Conservation (phyloP, 805 yeast genomes). For the Candida oleophila region DNA sequence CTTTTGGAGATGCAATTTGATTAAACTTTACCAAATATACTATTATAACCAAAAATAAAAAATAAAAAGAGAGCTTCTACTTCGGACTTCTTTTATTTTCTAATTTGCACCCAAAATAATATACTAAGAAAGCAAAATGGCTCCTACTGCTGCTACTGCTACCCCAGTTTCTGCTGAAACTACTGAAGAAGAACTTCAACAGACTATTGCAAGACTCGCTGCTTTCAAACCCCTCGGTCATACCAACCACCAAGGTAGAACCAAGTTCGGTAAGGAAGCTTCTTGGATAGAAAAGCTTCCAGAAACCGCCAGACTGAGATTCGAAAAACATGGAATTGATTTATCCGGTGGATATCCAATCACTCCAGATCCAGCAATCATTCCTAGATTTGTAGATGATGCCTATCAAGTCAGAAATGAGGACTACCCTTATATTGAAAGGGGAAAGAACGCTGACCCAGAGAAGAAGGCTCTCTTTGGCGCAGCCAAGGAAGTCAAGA, state of each 20-base stretch:
- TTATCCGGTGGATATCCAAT: slow-evolving; percentile 26
- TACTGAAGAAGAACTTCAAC: slow-evolving; percentile 13
- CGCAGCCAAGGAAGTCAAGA: slow-evolving; percentile 27
- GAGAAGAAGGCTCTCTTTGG: slow-evolving; percentile 29
- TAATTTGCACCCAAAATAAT: neutral
- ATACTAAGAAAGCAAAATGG: neutral
- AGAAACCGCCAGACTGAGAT: slow-evolving; percentile 19
- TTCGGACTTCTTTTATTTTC: too few species aligned
- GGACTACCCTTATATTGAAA: slow-evolving; percentile 23
- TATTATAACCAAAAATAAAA: too few species aligned
- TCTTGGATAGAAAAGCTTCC: slow-evolving; percentile 21
- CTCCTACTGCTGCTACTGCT: slow-evolving; percentile 3
- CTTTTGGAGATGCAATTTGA: too few species aligned
- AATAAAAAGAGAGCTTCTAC: too few species aligned
- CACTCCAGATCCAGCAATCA: slow-evolving; percentile 18
- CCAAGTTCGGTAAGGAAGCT: slow-evolving; percentile 8
- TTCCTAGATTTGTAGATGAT: slow-evolving; percentile 30
- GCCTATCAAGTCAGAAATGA: slow-evolving; percentile 22
- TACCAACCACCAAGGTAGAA: neutral
- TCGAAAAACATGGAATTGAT: slow-evolving; percentile 24
- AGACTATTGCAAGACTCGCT: slow-evolving; percentile 15
- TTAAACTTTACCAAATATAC: too few species aligned
- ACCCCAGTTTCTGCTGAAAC: neutral
- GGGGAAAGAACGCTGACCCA: slow-evolving; percentile 31
- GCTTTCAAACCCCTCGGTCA: slow-evolving; percentile 13